A percentile compares a stretch with the other conserved stretches of the same genome.
Conservation (phyloP, 768 basidiomycete genomes). For the Kwoniella newhampshirensis region DNA sequence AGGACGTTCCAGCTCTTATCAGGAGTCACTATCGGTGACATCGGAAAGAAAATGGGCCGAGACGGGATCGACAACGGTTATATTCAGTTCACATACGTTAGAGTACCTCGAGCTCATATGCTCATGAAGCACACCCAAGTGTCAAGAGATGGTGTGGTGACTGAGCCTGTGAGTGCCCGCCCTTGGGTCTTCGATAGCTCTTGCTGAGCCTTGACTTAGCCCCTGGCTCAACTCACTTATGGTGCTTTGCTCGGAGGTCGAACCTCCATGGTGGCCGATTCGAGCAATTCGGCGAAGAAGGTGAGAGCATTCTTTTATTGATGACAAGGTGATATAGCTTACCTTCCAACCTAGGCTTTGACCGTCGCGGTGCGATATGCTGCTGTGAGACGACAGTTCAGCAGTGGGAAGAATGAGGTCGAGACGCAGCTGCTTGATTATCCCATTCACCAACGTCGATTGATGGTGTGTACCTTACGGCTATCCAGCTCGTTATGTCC, state of each 20-base stretch:
- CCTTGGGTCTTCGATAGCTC: no score
- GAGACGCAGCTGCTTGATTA: conserved; percentile 57
- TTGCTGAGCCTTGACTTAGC: conserved; percentile 26
- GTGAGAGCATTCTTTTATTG: no score
- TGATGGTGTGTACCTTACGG: conserved; percentile 50
- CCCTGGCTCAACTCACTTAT: conserved; percentile 57
- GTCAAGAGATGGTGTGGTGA: conserved; percentile 54
- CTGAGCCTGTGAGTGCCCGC: conserved; percentile 53
- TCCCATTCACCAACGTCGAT: conserved; percentile 54
- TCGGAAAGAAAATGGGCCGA: conserved; percentile 57
- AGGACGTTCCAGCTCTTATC: conserved; percentile 55
- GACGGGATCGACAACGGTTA: conserved; percentile 56
- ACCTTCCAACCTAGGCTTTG: conserved; percentile 52
- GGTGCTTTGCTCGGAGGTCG: conserved; percentile 56
- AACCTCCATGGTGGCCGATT: conserved; percentile 55
- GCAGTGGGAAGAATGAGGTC: conserved; percentile 53
- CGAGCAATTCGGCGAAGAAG: conserved; percentile 55
- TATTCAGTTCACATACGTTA: conserved; percentile 56
- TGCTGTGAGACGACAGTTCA: conserved; percentile 56
- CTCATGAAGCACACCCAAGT: conserved; percentile 58
- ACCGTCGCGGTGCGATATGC: conserved; percentile 57
- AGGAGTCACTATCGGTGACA: conserved; percentile 56
- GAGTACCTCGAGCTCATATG: conserved; percentile 56
- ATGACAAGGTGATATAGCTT: no score
- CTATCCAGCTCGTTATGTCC: no score